Conservation (phyloP, 1,139 yeast genomes). For the Debaryomyces nepalensis region DNA sequence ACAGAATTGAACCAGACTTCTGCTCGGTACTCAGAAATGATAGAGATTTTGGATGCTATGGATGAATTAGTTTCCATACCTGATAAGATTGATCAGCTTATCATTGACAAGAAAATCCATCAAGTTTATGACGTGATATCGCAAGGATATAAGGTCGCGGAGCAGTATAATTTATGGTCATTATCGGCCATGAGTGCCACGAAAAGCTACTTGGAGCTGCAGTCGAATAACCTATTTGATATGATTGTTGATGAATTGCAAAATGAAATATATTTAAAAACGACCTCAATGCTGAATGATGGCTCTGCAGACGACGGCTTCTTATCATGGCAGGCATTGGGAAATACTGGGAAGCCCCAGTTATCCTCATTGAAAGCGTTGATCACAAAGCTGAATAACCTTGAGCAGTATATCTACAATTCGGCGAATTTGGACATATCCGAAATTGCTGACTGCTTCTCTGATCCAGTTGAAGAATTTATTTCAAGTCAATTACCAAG, state of each 20-base stretch:
- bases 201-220: slow-evolving; percentile 62
- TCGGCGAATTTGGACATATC: slow-evolving; percentile 61
- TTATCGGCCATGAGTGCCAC: slow-evolving; percentile 64
- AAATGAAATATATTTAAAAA: slow-evolving; percentile 69
- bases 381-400: slow-evolving; percentile 44
- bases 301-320: slow-evolving; percentile 13
- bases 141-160: slow-evolving; percentile 59
- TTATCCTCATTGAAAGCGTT: slow-evolving; percentile 44
- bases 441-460: slow-evolving; percentile 54
- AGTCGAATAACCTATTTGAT: slow-evolving; percentile 69
- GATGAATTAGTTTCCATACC: slow-evolving; percentile 65
- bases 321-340: slow-evolving; percentile 35
- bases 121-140: slow-evolving; percentile 69
- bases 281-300: slow-evolving; percentile 16
- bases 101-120: slow-evolving; percentile 69
- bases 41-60: slow-evolving; percentile 73
- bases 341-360: slow-evolving; percentile 35
- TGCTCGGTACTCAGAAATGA: slow-evolving; percentile 65
- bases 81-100: slow-evolving; percentile 63
- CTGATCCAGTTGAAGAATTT: slow-evolving; percentile 47
- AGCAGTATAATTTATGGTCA: slow-evolving; percentile 62
- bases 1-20: slow-evolving; percentile 69
- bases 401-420: slow-evolving; percentile 60
- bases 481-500: slow-evolving; percentile 36
- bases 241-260: slow-evolving; percentile 78